Evolutionary conservation across 352 stramenopile genomes (phyloP), one percentile per base, ranked within the genome.

Genomic region (Phytophthora hybrid): DNA sequence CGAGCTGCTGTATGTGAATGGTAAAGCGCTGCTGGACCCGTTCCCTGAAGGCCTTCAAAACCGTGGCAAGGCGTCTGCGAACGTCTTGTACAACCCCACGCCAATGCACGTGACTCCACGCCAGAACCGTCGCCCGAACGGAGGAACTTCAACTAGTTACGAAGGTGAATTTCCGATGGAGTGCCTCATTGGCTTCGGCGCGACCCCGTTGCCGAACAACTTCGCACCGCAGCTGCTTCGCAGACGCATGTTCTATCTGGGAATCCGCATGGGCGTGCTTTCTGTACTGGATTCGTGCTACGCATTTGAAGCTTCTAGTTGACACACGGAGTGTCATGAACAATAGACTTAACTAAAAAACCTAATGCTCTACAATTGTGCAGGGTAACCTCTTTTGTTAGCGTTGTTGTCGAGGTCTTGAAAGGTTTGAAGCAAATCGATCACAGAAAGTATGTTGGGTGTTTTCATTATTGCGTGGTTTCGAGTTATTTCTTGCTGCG

Each of bases 1-100:
- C 0, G 78, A 87, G 62, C 65, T 88, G 5, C 58, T 90, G 18
- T 88, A 90, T 58, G 69, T 90, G 7, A 87, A 88, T 59, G 83
- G 79, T n/a, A 84, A 83, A 16, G 78, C 78, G n/a, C 74, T 91
- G 7, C 26, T 91, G 11, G 72, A 89, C 41, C 81, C 81, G 26
- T 82, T 80, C 44, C 69, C 80, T 0, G 21, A 71, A 4, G 76
- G 74, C 16, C 49, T 79, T 11, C 46, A 83, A 26, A 66, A 79
- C 53, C 47, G 77, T 19, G 66, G 63, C 21, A 65, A 69, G 39
- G 53, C 72, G 6, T 76, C 76, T 4, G 63, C 64, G n/a, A 81
- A 79, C 62, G 67, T 74, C 6, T 32, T 91, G 53, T 86, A 83
- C 58, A 85, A 83, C 53, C 59, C 77, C 21, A 78, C 79, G 7